Evolutionary conservation across 2,329 filamentous ascomycete species (phyloP).

Genomic region (Paraconiothyrium brasiliense): DNA sequence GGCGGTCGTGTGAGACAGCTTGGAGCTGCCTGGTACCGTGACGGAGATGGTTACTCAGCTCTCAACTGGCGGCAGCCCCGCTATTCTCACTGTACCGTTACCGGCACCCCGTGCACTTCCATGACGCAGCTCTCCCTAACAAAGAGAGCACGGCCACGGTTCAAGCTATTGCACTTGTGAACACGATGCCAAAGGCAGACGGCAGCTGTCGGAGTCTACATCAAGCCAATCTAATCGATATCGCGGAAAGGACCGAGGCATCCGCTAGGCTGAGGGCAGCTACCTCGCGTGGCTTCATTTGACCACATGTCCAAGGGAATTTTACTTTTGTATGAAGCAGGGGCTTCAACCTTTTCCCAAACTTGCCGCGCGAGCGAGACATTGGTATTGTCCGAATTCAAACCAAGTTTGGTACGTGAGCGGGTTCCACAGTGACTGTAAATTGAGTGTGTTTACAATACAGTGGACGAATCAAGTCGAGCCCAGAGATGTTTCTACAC

Average conservation of each 20-base stretch:
- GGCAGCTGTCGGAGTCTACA: not conserved
- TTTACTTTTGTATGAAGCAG: not conserved
- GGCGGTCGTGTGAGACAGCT: constrained; percentile 14
- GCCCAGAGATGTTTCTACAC: not conserved
- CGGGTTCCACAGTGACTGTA: too few relatives aligned
- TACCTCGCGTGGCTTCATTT: too few relatives aligned
- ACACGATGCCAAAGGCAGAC: not conserved
- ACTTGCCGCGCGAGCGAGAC: not conserved
- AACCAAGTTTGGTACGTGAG: too few relatives aligned
- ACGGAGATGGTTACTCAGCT: constrained; percentile 13
- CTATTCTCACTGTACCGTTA: constrained; percentile 1
- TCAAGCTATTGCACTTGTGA: not conserved
- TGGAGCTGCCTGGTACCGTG: constrained; percentile 20
- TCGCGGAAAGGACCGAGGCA: not conserved
- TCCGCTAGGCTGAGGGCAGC: not conserved
- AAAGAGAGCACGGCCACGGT: not conserved
- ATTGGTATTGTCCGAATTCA: not conserved
- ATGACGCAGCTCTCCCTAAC: constrained; percentile 12
- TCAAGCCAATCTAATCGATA: not conserved
- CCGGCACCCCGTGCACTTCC: constrained; percentile 5
- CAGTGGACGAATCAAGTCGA: not conserved
- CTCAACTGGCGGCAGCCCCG: constrained; percentile 10
- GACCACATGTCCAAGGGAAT: not conserved
- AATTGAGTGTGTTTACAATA: too few relatives aligned
- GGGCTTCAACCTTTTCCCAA: not conserved